phyloP scores from a whole-genome alignment of 2,329 filamentous ascomycete genomes.

The Paecilomyces niveus region DNA sequence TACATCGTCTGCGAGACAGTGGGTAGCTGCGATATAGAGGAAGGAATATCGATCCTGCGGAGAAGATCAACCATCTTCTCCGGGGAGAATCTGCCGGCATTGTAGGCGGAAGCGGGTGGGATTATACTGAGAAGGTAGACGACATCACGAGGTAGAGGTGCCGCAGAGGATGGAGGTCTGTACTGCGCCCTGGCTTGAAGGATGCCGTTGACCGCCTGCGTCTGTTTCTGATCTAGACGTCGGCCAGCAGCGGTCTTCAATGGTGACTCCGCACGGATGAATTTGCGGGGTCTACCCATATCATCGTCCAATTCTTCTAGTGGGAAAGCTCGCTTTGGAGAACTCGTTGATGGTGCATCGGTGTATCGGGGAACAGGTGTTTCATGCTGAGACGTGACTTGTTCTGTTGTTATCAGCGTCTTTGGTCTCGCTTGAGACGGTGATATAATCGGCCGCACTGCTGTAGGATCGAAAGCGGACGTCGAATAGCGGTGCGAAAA shows the following conservation, averaged over 20 bases:
- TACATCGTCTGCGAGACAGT: slow-evolving; percentile 25
- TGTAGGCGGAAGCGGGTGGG: slow-evolving; percentile 65
- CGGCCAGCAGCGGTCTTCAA: slow-evolving; percentile 85
- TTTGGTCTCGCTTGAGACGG: slow-evolving; percentile 70
- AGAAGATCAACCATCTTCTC: slow-evolving; percentile 67
- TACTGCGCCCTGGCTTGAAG: slow-evolving; percentile 20
- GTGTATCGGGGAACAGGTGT: slow-evolving; percentile 29
- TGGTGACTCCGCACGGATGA: slow-evolving; percentile 82
- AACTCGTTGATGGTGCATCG: slow-evolving; percentile 31
- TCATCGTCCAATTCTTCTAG: slow-evolving; percentile 66
- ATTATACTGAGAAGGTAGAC: slow-evolving; percentile 63
- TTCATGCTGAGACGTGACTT: slow-evolving; percentile 20
- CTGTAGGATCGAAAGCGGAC: slow-evolving; percentile 71
- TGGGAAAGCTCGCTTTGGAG: slow-evolving; percentile 53
- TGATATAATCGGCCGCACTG: slow-evolving; percentile 75
- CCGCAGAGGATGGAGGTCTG: slow-evolving; percentile 50
- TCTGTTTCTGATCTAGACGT: slow-evolving; percentile 63
- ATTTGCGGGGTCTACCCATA: slow-evolving; percentile 70
- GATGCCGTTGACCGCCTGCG: slow-evolving; percentile 25
- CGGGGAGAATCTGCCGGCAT: slow-evolving; percentile 61
- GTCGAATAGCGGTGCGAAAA: slow-evolving; percentile 72
- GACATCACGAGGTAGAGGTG: slow-evolving; percentile 65
- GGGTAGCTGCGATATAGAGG: slow-evolving; percentile 35
- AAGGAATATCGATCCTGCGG: slow-evolving; percentile 59
- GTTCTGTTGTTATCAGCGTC: slow-evolving; percentile 26